Conservation (phyloP, 371 early-diverging fungal species). For the Saksenaea oblongispora region DNA sequence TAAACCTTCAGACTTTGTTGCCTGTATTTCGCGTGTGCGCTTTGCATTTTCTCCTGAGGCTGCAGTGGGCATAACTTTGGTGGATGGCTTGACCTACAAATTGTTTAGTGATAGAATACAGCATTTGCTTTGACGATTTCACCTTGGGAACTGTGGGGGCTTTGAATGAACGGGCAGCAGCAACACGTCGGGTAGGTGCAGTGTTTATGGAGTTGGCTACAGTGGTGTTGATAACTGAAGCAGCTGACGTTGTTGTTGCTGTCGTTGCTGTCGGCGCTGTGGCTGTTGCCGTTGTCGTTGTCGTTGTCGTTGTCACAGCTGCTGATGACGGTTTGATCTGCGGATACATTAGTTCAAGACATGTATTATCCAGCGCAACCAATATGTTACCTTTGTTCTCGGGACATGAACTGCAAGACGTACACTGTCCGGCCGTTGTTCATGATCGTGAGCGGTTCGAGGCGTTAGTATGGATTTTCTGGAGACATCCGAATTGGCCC, state of each 20-base stretch:
- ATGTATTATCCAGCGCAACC: neutral
- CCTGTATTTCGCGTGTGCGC: neutral
- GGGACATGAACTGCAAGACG: neutral
- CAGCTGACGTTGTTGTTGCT: neutral
- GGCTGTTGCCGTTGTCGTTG: too few species aligned
- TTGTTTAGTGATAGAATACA: neutral
- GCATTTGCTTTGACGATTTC: neutral
- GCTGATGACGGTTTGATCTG: neutral
- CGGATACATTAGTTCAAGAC: neutral
- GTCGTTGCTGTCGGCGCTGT: neutral
- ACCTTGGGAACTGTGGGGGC: neutral
- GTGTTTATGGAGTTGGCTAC: neutral
- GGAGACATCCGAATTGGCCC: neutral
- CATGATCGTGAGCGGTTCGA: neutral
- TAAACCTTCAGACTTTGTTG: neutral
- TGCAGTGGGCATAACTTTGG: neutral
- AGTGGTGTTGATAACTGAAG: neutral
- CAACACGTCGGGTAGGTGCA: neutral
- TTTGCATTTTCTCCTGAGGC: neutral
- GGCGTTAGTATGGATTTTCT: neutral
- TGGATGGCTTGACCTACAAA: neutral
- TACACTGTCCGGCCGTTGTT: neutral
- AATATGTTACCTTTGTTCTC: neutral
- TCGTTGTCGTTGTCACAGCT: neutral
- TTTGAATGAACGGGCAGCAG: neutral